Conservation (phyloP, 345 rosid genomes). For the Jatropha curcas region DNA sequence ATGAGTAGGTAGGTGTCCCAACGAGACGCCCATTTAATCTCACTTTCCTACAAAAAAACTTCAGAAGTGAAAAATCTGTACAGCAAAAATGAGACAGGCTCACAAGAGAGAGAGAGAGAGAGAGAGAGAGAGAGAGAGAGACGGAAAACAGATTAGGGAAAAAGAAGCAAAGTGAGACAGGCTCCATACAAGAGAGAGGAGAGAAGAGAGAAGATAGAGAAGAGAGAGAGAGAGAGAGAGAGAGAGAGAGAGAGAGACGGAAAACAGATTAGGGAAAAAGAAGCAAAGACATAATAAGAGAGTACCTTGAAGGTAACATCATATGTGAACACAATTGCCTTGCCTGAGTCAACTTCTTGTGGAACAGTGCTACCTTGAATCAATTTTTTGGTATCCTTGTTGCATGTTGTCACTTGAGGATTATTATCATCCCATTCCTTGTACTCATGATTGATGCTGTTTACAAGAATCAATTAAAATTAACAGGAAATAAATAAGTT, state of each 20-base stretch:
- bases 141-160: neutral
- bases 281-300: neutral
- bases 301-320: constrained; percentile 88
- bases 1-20: constrained; percentile 98
- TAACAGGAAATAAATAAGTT: neutral
- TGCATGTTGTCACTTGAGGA: constrained; percentile 88
- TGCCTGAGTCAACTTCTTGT: constrained; percentile 74
- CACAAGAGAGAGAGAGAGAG: constrained; percentile 3
- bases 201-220: too few species aligned
- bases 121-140: neutral
- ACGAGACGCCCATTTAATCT: constrained; percentile 98
- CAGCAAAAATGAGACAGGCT: constrained; percentile 5
- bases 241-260: neutral
- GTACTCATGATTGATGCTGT: constrained; percentile 91
- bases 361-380: constrained; percentile 86
- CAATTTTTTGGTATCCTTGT: constrained; percentile 81
- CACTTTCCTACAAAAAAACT: constrained; percentile 61
- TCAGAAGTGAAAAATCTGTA: constrained; percentile 1
- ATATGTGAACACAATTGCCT: constrained; percentile 84
- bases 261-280: neutral
- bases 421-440: constrained; percentile 87
- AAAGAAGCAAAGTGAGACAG: neutral
- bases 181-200: too few species aligned
- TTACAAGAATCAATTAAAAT: constrained; percentile 21
- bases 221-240: constrained; percentile 5